Evolutionary conservation across 768 basidiomycete species (phyloP).

Genomic region (Boletus coccyginus): DNA sequence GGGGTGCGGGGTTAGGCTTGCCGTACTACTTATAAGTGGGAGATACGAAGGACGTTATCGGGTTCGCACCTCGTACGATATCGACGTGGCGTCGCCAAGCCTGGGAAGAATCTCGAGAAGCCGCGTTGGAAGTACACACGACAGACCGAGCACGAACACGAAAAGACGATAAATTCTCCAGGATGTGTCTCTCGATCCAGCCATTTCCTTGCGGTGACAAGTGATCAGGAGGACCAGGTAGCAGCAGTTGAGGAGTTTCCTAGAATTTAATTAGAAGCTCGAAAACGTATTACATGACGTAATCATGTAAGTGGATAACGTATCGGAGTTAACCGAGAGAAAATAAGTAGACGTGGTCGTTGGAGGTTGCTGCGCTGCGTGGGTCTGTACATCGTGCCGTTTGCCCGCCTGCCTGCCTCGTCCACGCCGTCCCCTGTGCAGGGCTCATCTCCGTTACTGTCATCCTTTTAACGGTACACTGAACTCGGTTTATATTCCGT

Average conservation of each 20-base stretch:
- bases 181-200: neutral
- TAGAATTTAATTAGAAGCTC: no score
- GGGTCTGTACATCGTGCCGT: conserved; percentile 1
- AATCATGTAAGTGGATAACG: conserved; percentile 13
- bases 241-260: no score
- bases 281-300: neutral
- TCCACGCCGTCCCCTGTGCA: conserved; percentile 11
- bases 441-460: conserved; percentile 26
- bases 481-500: neutral
- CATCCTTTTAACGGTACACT: conserved; percentile 18
- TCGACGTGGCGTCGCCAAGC: conserved; percentile 1
- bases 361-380: conserved; percentile 12
- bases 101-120: neutral
- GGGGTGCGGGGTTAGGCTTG: conserved; percentile 12
- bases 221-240: no score
- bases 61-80: neutral
- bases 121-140: no score
- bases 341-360: conserved; percentile 22
- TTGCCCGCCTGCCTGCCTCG: conserved; percentile 8
- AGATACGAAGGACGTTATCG: neutral
- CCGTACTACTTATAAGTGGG: neutral
- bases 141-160: neutral
- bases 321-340: conserved; percentile 23
- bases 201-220: neutral
- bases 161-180: neutral